Base-by-base conservation (phyloP, 2,329 filamentous ascomycete genomes). In the Aspergillus intermedius region DNA sequence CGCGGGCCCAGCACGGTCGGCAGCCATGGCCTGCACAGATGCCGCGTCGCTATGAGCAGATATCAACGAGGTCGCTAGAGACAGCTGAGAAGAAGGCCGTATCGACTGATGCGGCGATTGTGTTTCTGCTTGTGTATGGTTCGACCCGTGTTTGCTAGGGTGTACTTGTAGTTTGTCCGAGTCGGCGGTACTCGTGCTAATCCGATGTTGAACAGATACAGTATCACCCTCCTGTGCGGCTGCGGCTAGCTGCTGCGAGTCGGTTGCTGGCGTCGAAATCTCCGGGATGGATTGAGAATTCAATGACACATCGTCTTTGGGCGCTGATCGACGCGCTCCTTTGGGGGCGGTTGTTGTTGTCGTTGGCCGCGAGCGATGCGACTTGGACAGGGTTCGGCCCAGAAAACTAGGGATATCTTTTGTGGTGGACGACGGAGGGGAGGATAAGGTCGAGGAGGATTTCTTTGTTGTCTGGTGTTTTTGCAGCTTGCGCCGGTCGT, bases 1-100 rank as follows among this genome's bases (percentile, higher is more conserved):
- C 13, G 47, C 32, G 30, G 34, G 40, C 42, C 25, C 39, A 42
- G 30, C 13, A 41, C 42, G 15, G 32, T 34, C 32, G 41, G 46
- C 22, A 30, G 48, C 21, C 34, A 35, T 35, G 34, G 34, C 34
- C 13, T 35, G 34, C 34, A 17, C n/a, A 35, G 34, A 30, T 50
- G 53, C 13, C 57, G 58, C 57, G n/a, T 49, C 51, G 46, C 48
- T 49, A 19, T 21, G 23, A 22, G 25, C 8, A 34, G 30, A 25
- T 46, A 25, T 53, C 39, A 23, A 53, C 40, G 23, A 53, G 50
- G 23, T 41, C 45, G 8, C 53, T 47, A 4, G 48, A 39, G 49
- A 56, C 19, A 58, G 42, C 13, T 56, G 57, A 30, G 57, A 60
- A 2, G 56, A 56, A n/a, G 56, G 56, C 5, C 53, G 56, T 28